These are phyloP conservation scores for Yamagishiella unicocca DNA, from an alignment of 139 green algal genomes.

Conservation along the genomic window DNA sequence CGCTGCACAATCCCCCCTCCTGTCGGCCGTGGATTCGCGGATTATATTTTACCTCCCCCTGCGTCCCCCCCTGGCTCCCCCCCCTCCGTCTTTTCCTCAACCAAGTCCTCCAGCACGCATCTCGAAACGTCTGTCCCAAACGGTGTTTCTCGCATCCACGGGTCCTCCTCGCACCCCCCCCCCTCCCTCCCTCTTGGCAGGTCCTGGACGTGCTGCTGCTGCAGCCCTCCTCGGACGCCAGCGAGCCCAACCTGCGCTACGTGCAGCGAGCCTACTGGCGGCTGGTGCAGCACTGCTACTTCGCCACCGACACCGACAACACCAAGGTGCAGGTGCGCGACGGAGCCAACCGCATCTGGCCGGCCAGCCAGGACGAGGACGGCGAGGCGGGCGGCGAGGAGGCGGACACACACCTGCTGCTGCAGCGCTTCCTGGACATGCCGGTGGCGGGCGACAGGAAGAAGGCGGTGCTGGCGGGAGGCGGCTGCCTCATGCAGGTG, in stretches of 20 bases:
- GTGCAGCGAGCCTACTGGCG: conserved; percentile 49
- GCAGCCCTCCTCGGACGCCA: not conserved
- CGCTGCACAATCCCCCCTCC: too few relatives aligned
- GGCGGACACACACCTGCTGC: not conserved
- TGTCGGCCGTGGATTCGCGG: too few relatives aligned
- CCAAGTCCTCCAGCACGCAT: too few relatives aligned
- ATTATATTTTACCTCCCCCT: too few relatives aligned
- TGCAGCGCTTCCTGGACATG: conserved; percentile 43
- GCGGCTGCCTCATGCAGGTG: conserved; percentile 36
- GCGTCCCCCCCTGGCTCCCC: too few relatives aligned
- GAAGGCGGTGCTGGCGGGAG: not conserved
- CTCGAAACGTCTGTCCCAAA: too few relatives aligned
- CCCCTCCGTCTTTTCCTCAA: too few relatives aligned
- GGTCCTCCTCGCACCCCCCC: not conserved
- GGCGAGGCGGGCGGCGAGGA: not conserved
- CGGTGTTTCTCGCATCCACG: too few relatives aligned
- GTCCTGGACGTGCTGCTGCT: conserved; percentile 49
- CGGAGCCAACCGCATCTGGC: conserved; percentile 50
- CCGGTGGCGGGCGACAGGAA: not conserved
- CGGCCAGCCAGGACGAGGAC: not conserved
- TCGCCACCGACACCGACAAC: conserved; percentile 53
- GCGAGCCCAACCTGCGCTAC: conserved; percentile 33
- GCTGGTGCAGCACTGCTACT: conserved; percentile 44
- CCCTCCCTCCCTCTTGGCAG: not conserved
- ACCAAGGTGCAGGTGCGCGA: conserved; percentile 46